phyloP scores from a whole-genome alignment of 2,329 filamentous ascomycete genomes.

The Cladosporium oxysporum region DNA sequence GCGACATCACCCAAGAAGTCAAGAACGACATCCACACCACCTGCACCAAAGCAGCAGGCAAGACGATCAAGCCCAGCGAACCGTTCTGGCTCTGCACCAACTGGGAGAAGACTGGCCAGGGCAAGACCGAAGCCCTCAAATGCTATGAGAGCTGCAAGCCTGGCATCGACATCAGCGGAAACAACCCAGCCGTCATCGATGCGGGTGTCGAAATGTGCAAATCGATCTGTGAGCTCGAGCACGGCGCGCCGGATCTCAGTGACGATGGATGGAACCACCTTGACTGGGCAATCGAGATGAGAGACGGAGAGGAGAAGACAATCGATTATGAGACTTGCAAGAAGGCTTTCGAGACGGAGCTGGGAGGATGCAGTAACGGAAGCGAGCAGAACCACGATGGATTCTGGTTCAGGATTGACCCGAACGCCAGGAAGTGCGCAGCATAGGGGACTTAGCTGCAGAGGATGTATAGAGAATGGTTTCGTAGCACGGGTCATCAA shows the following conservation, averaged over 20 bases:
- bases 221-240: conserved; percentile 8
- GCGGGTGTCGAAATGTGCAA: conserved; percentile 2
- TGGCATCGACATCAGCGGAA: conserved; percentile 9
- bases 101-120: conserved; percentile 10
- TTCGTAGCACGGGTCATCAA: neutral
- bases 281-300: conserved; percentile 9
- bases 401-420: conserved; percentile 19
- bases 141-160: conserved; percentile 15
- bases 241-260: neutral
- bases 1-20: conserved; percentile 4
- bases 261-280: conserved; percentile 8
- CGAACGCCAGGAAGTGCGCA: conserved; percentile 7
- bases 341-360: conserved; percentile 15
- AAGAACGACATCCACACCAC: conserved; percentile 14
- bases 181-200: conserved; percentile 7
- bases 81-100: conserved; percentile 14
- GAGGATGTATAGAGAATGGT: neutral
- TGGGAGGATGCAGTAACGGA: conserved; percentile 11
- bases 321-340: conserved; percentile 17
- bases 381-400: conserved; percentile 19
- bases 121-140: neutral
- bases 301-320: conserved; percentile 11
- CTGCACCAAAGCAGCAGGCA: conserved; percentile 10
- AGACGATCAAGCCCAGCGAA: conserved; percentile 10
- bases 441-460: neutral